Base-by-base conservation (phyloP, 2,329 filamentous ascomycete species). In the Didymella glomerata region DNA sequence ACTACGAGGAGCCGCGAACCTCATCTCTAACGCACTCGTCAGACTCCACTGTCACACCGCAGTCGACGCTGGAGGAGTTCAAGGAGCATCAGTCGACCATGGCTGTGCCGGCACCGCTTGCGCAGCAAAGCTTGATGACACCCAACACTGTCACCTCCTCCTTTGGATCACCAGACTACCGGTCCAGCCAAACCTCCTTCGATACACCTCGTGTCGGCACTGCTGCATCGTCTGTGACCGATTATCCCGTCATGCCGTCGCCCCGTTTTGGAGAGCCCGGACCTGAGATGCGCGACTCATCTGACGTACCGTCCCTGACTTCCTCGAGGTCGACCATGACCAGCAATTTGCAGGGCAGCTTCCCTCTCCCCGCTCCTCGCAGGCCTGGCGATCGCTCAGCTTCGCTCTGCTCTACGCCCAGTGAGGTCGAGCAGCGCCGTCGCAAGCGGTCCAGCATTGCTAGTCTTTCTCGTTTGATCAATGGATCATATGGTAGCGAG, bases 271-370 rank as follows among this genome's bases (percentile, higher is more conserved):
- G 90, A 52, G 90, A 93, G 64, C 89, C 89, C 20, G 89, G 88
- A 0, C 90, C 89, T 0, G 90, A 92, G 68, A 79, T 84, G 66
- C 86, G 90, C 46, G 85, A 90, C 34, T 93, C 90, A 0, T 83
- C 88, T 63, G 90, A 91, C 66, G 87, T 91, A 14, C 90, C 90
- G 2, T 93, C 90, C 2, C 77, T 88, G 64, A 91, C 89, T 1
- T 92, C 89, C 70, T 92, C 89, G 71, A 88, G 89, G 66, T 93
- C 91, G 10, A 92, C 89, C 10, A 91, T 89, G 85, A 90, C 82
- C 18, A 85, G 88, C 7, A 85, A 87, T 45, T 88, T 91, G 65
- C 90, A 89, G 67, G 80, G 80, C 34, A 83, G 83, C 44, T 77
- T 71, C 48, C 69, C 81, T 52, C 57, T 77, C 57, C 62, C 64